A percentile compares a stretch with the other conserved stretches of the same genome.
These are phyloP conservation scores for Misopates orontium DNA, from an alignment of 257 asterid species.

Conservation along the genomic window DNA sequence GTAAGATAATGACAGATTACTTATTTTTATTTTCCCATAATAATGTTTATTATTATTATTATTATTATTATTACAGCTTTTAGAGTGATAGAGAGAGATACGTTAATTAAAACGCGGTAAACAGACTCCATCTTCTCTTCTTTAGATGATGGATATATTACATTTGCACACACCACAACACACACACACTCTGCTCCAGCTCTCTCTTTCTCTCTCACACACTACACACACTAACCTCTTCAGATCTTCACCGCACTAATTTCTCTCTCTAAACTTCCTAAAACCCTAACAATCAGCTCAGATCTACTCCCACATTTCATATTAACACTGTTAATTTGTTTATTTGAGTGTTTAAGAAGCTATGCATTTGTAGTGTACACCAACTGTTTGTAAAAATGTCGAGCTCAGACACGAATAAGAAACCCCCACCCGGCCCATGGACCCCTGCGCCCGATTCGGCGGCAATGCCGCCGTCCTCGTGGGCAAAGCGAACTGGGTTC, in stretches of 20 bases:
- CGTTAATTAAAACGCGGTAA: too few relatives aligned
- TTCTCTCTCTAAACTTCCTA: constrained; percentile 24
- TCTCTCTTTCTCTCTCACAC: constrained; percentile 21
- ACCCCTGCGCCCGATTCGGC: constrained; percentile 73
- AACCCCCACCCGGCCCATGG: constrained; percentile 75
- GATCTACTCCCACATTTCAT: constrained; percentile 37
- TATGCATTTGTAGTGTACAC: constrained; percentile 32
- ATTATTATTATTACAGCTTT: too few relatives aligned
- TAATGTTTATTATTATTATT: too few relatives aligned
- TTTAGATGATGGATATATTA: too few relatives aligned
- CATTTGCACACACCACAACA: not conserved
- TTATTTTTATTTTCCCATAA: too few relatives aligned
- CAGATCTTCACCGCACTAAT: too few relatives aligned
- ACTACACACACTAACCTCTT: constrained; percentile 7
- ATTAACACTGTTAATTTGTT: not conserved
- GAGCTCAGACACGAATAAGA: constrained; percentile 69
- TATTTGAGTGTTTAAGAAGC: not conserved
- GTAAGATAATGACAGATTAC: not conserved
- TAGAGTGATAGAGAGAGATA: too few relatives aligned
- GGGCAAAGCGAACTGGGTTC: constrained; percentile 96
- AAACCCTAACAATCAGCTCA: constrained; percentile 46
- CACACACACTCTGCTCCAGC: not conserved
- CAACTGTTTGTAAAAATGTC: constrained; percentile 47
- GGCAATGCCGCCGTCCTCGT: constrained; percentile 85
- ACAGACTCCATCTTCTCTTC: too few relatives aligned